phyloP scores from a whole-genome alignment of 2,329 filamentous ascomycete genomes.

The Arthrobotrys pseudoclavata region DNA sequence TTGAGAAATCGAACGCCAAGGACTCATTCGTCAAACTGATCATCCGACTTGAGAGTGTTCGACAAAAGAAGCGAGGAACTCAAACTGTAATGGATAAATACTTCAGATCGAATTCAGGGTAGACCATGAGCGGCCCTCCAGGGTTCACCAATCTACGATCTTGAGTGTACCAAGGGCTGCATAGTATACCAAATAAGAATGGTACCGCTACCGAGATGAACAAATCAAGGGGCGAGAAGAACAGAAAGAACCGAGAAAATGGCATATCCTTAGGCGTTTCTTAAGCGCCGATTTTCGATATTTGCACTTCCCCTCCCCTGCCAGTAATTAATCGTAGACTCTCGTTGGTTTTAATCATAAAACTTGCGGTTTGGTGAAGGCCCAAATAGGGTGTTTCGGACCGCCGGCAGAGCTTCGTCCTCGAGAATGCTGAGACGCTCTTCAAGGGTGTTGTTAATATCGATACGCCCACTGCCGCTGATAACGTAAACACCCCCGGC shows the following conservation, averaged over 20 bases:
- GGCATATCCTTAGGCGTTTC: not conserved
- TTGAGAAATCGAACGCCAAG: constrained; percentile 76
- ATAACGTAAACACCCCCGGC: constrained; percentile 85
- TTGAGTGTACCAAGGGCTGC: not conserved
- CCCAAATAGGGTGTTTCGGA: constrained; percentile 89
- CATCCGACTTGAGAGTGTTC: constrained; percentile 69
- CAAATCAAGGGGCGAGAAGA: not conserved
- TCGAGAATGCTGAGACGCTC: constrained; percentile 88
- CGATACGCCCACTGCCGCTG: constrained; percentile 90
- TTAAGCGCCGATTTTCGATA: not conserved
- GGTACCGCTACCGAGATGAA: not conserved
- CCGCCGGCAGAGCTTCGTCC: constrained; percentile 83
- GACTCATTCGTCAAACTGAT: constrained; percentile 76
- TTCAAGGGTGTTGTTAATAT: constrained; percentile 98
- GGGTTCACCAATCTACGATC: not conserved
- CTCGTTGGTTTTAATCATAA: constrained; percentile 75
- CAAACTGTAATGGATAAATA: constrained; percentile 57
- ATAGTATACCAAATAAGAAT: not conserved
- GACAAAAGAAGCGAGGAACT: constrained; percentile 3
- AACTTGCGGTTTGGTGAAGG: constrained; percentile 97
- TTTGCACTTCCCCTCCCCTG: not conserved
- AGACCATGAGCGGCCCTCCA: not conserved
- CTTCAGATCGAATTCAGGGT: constrained; percentile 58
- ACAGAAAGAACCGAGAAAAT: not conserved
- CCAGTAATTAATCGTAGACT: not conserved